Evolutionary conservation across 2,329 filamentous ascomycete genomes (phyloP).

Genomic region (Aspergillus sclerotialis): DNA sequence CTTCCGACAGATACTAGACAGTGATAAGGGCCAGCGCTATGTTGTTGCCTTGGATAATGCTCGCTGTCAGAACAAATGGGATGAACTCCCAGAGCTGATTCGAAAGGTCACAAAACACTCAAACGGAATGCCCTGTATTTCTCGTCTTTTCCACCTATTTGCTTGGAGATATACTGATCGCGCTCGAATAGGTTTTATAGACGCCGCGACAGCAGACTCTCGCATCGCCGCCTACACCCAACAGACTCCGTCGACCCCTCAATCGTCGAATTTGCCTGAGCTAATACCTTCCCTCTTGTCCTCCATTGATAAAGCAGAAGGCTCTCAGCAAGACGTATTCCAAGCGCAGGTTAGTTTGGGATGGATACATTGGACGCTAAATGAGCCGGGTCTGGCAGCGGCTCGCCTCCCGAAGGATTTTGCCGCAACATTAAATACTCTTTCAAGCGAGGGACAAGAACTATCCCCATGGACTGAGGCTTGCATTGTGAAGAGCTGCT

Average conservation of each 20-base stretch:
- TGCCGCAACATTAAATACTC: conserved; percentile 46
- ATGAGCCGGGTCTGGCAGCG: conserved; percentile 59
- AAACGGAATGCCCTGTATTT: conserved; percentile 70
- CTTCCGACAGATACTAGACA: conserved; percentile 40
- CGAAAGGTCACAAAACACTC: conserved; percentile 94
- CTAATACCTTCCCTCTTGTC: conserved; percentile 34
- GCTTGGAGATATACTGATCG: conserved; percentile 9
- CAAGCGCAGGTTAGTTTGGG: conserved; percentile 78
- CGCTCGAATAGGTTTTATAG: conserved; percentile 53
- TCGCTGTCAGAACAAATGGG: conserved; percentile 83
- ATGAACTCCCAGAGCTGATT: conserved; percentile 76
- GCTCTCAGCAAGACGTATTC: conserved; percentile 51
- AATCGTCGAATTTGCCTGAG: conserved; percentile 31
- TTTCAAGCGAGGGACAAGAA: conserved; percentile 46
- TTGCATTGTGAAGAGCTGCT: conserved; percentile 71
- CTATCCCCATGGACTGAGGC: conserved; percentile 72
- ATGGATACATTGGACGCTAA: conserved; percentile 75
- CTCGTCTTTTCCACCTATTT: conserved; percentile 7
- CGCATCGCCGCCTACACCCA: conserved; percentile 53
- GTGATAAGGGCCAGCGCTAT: conserved; percentile 75
- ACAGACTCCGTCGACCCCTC: conserved; percentile 22
- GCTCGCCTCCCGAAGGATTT: conserved; percentile 58
- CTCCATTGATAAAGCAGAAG: conserved; percentile 54
- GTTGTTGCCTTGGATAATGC: conserved; percentile 75
- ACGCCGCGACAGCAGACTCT: conserved; percentile 63